Evolutionary conservation across 306 rosid genomes (phyloP).

Genomic region (Medicago ruthenica): DNA sequence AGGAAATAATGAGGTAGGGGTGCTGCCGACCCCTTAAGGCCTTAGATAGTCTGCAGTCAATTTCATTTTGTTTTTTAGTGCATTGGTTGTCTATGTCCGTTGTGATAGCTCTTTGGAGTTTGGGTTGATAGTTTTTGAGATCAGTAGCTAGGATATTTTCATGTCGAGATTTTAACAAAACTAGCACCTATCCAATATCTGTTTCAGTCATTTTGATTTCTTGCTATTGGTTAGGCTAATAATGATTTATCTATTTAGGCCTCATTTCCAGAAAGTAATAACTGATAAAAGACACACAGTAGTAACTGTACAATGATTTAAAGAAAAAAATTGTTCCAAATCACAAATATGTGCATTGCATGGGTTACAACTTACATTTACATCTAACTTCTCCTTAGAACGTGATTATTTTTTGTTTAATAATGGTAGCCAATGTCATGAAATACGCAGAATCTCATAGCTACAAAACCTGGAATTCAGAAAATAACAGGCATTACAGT

Average conservation of each 20-base stretch:
- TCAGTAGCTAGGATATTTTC: not conserved
- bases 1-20: conserved; percentile 26
- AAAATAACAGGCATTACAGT: conserved; percentile 85
- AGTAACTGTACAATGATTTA: not conserved
- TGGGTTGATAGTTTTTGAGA: conserved; percentile 10
- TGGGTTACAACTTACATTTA: conserved; percentile 31
- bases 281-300: conserved; percentile 19
- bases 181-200: not conserved
- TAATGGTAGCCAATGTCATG: conserved; percentile 24
- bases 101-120: conserved; percentile 20
- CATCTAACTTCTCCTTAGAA: conserved; percentile 20
- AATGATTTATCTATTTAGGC: conserved; percentile 18
- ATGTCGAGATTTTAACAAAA: not conserved
- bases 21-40: conserved; percentile 9
- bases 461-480: conserved; percentile 93
- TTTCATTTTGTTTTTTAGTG: conserved; percentile 19
- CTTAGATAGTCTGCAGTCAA: conserved; percentile 11
- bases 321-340: not conserved
- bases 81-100: not conserved
- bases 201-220: conserved; percentile 20
- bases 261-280: conserved; percentile 21
- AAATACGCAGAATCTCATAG: conserved; percentile 78
- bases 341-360: conserved; percentile 32
- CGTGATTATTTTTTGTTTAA: conserved; percentile 28
- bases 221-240: not conserved